These are phyloP conservation scores for Pelargonium fulgidum DNA, from an alignment of 441 rosid genomes.

Conservation along the genomic window DNA sequence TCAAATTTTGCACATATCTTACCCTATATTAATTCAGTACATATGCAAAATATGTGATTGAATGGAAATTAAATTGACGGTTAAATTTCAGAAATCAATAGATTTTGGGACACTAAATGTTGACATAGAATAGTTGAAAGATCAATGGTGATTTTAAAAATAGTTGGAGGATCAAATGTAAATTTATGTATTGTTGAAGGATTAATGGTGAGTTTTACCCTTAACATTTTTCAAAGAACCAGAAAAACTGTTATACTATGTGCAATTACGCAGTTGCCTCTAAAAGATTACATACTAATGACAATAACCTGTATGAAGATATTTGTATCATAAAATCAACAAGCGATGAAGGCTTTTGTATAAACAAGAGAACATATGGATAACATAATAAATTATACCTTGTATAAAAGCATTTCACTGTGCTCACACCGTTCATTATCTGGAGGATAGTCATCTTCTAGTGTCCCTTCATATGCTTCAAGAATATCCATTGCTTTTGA, in stretches of 20 bases:
- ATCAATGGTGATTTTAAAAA: no score
- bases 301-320: neutral
- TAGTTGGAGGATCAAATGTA: no score
- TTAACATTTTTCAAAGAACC: neutral
- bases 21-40: no score
- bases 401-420: conserved; percentile 95
- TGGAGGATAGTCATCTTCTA: conserved; percentile 98
- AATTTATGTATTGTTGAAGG: no score
- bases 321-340: neutral
- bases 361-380: neutral
- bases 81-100: no score
- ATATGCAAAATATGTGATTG: no score
- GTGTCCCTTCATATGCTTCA: conserved; percentile 98
- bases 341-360: conserved; percentile 2
- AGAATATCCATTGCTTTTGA: conserved; percentile 96
- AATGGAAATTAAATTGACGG: no score
- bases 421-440: conserved; percentile 97
- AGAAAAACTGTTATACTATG: neutral
- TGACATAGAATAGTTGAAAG: no score
- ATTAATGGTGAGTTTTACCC: no score
- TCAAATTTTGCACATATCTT: no score
- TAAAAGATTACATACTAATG: neutral
- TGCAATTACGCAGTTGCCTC: neutral
- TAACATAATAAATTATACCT: conserved; percentile 44
- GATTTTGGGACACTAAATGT: no score